Conservation (phyloP, 331 rosid genomes). For the Erythrophleum ivorense region DNA sequence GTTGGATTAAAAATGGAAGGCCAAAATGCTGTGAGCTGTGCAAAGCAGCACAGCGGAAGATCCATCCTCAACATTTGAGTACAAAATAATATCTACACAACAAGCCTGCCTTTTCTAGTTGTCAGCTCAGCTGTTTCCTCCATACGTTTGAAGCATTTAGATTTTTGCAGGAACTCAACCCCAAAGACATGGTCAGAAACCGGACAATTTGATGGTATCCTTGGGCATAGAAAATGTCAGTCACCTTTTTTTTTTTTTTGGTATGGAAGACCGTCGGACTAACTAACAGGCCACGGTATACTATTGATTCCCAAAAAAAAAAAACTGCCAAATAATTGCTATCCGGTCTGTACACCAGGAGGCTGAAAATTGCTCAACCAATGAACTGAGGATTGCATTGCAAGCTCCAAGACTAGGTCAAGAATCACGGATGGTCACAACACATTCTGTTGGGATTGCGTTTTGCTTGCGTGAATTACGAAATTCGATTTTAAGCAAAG, state of each 20-base stretch:
- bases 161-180: conserved; percentile 35
- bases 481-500: conserved; percentile 64
- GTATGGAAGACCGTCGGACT: conserved; percentile 22
- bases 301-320: not conserved
- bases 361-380: conserved; percentile 16
- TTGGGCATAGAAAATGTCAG: not conserved
- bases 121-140: conserved; percentile 32
- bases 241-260: conserved; percentile 25
- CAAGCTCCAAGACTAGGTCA: conserved; percentile 33
- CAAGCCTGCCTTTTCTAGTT: not conserved
- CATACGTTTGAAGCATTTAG: conserved; percentile 30
- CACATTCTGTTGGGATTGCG: conserved; percentile 3
- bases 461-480: conserved; percentile 36
- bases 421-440: conserved; percentile 20
- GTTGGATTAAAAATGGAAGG: too few species aligned
- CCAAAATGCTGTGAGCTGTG: too few species aligned
- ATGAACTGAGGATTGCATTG: conserved; percentile 14
- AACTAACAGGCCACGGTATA: conserved; percentile 32
- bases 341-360: conserved; percentile 28
- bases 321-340: conserved; percentile 32
- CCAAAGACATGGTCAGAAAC: conserved; percentile 32
- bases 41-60: too few species aligned
- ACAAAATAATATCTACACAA: conserved; percentile 22
- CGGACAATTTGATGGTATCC: conserved; percentile 15
- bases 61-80: not conserved